Evolutionary conservation across 2,329 filamentous ascomycete species (phyloP).

Genomic region (Microcyclosporella mali): DNA sequence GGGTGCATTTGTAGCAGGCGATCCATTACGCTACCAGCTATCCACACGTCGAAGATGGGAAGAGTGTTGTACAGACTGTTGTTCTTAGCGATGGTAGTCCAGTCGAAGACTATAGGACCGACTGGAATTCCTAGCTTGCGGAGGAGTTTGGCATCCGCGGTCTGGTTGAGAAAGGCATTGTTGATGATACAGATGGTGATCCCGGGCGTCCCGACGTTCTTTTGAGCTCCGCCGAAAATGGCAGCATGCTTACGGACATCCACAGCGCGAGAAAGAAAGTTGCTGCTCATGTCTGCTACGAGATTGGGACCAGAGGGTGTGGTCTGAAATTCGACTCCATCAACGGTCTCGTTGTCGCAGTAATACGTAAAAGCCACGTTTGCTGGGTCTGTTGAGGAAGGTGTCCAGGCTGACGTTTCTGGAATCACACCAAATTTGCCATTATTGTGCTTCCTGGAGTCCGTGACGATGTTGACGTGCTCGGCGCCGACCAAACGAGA

Average conservation of each 20-base stretch:
- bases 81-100: slow-evolving; percentile 81
- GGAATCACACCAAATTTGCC: slow-evolving; percentile 86
- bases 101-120: slow-evolving; percentile 73
- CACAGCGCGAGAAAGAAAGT: slow-evolving; percentile 77
- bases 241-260: slow-evolving; percentile 72
- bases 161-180: slow-evolving; percentile 69
- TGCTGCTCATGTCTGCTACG: slow-evolving; percentile 89
- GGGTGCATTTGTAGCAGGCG: slow-evolving; percentile 58
- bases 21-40: slow-evolving; percentile 82
- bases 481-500: slow-evolving; percentile 68
- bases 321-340: slow-evolving; percentile 80
- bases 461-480: slow-evolving; percentile 72
- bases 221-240: slow-evolving; percentile 88
- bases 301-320: slow-evolving; percentile 68
- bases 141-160: slow-evolving; percentile 57
- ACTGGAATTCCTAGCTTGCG: slow-evolving; percentile 70
- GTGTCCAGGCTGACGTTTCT: slow-evolving; percentile 67
- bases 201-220: slow-evolving; percentile 83
- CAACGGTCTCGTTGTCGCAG: slow-evolving; percentile 91
- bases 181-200: slow-evolving; percentile 81
- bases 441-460: slow-evolving; percentile 49
- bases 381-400: slow-evolving; percentile 56
- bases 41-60: slow-evolving; percentile 88
- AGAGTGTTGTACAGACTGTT: slow-evolving; percentile 95
- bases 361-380: slow-evolving; percentile 70